Evolutionary conservation across 257 asterid genomes (phyloP).

Genomic region (Eustoma russellianum): DNA sequence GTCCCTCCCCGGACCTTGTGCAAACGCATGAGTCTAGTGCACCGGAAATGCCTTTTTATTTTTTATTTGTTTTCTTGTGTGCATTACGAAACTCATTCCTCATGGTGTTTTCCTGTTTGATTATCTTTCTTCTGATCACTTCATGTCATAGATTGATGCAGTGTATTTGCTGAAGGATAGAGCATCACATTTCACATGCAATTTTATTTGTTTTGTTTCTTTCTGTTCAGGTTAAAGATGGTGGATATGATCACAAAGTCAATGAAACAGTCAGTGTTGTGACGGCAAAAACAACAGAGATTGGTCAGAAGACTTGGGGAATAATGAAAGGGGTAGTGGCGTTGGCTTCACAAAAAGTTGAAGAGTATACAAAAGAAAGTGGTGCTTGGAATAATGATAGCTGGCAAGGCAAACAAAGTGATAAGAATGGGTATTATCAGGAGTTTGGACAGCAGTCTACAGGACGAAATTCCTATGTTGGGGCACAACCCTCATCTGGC

Average conservation of each 20-base stretch:
- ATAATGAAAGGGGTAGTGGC: slow-evolving; percentile 89
- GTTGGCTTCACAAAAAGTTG: slow-evolving; percentile 87
- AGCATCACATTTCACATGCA: too few species aligned
- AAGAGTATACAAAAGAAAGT: slow-evolving; percentile 73
- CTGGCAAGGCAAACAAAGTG: slow-evolving; percentile 56
- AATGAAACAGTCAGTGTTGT: slow-evolving; percentile 78
- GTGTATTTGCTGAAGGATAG: too few species aligned
- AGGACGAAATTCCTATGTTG: slow-evolving; percentile 37
- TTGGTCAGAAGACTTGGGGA: slow-evolving; percentile 93
- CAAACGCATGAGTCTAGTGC: too few species aligned
- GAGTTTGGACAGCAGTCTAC: slow-evolving; percentile 39
- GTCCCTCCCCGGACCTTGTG: too few species aligned
- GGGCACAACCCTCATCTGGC: slow-evolving; percentile 26
- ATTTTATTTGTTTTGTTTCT: not conserved
- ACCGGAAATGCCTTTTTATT: too few species aligned
- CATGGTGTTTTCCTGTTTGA: too few species aligned
- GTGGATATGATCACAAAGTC: slow-evolving; percentile 77
- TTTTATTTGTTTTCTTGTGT: too few species aligned
- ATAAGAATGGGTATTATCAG: slow-evolving; percentile 43
- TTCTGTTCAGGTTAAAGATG: slow-evolving; percentile 63
- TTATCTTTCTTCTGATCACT: too few species aligned
- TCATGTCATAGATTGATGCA: too few species aligned
- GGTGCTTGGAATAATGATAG: slow-evolving; percentile 41
- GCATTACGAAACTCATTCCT: too few species aligned
- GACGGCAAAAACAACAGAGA: slow-evolving; percentile 72